Base-by-base conservation (phyloP, 2,329 filamentous ascomycete species). In the Fusarium coicis region DNA sequence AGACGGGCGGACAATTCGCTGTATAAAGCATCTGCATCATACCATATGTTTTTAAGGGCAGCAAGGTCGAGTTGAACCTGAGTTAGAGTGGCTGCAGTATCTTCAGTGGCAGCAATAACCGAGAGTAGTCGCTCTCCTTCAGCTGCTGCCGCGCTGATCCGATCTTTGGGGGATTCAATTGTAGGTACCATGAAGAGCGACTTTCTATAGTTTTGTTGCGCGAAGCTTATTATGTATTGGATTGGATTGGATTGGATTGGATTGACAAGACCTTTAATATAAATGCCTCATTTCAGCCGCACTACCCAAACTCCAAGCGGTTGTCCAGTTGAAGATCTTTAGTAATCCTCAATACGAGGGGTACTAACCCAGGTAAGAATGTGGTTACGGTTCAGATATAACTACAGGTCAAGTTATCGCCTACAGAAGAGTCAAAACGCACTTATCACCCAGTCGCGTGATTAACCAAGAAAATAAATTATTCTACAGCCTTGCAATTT, bases 231-330 rank as follows among this genome's bases (percentile, higher is more conserved):
- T 10, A 2, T 32, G 18, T 8, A n/a, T 12, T 16, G n/a, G 28
- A 23, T 12, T 26, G 26, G n/a, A n/a, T n/a, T n/a, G n/a, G n/a
- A n/a, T n/a, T n/a, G n/a, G n/a, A n/a, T n/a, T n/a, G n/a, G n/a
- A n/a, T n/a, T n/a, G 4, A n/a, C 10, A 34, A 11, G 18, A 15
- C 10, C 14, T 28, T 15, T 16, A 3, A 26, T 12, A 8, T 23
- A 56, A 44, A 56, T 56, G n/a, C 30, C 53, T 56, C 53, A 56
- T 11, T 43, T 34, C 40, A 57, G 54, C 54, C 54, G 54, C 54
- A 46, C 54, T 34, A 10, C 40, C 54, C 40, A 57, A 46, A 16
- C 46, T 32, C 46, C 23, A 50, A 32, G 14, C 44, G n/a, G 54
- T 7, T 47, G 18, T 26, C 18, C 3, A 37, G 37, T 46, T 34